Evolutionary conservation across 2,329 filamentous ascomycete species (phyloP).

Genomic region (Hymenotorrendiella dingleyae): DNA sequence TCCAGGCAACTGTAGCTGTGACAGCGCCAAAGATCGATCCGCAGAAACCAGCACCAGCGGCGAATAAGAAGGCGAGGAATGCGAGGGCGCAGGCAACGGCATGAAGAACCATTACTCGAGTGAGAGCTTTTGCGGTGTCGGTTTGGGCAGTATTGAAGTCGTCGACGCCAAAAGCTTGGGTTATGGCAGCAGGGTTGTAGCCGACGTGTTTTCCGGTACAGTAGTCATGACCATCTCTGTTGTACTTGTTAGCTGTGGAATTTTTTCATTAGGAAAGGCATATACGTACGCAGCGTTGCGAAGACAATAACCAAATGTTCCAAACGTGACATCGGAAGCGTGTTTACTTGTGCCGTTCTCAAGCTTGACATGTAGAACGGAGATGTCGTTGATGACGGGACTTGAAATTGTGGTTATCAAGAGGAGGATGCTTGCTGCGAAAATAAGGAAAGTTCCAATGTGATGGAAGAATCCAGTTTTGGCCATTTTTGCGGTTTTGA

Average conservation of each 20-base stretch:
- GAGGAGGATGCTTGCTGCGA: slow-evolving; percentile 49
- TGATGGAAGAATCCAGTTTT: slow-evolving; percentile 40
- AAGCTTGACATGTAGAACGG: slow-evolving; percentile 47
- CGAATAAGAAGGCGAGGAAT: slow-evolving; percentile 54
- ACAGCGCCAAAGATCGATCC: slow-evolving; percentile 47
- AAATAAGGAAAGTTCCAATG: slow-evolving; percentile 51
- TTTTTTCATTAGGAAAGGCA: neutral
- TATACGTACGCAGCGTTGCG: slow-evolving; percentile 24
- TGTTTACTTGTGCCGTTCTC: slow-evolving; percentile 31
- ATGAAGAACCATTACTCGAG: slow-evolving; percentile 56
- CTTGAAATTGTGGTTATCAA: slow-evolving; percentile 53
- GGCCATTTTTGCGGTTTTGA: too few relatives aligned
- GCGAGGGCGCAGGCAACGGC: slow-evolving; percentile 51
- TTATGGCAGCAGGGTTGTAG: slow-evolving; percentile 46
- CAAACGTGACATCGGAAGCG: slow-evolving; percentile 42
- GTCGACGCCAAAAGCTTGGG: slow-evolving; percentile 33
- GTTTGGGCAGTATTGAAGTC: slow-evolving; percentile 38
- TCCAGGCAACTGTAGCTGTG: slow-evolving; percentile 43
- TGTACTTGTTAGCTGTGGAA: neutral
- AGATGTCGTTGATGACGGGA: slow-evolving; percentile 50
- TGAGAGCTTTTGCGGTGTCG: slow-evolving; percentile 44
- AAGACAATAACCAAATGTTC: slow-evolving; percentile 55
- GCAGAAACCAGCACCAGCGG: slow-evolving; percentile 43
- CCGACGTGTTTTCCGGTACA: slow-evolving; percentile 47
- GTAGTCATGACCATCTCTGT: slow-evolving; percentile 32